phyloP scores from a whole-genome alignment of 83 land plant genomes.

The Picea engelmannii region DNA sequence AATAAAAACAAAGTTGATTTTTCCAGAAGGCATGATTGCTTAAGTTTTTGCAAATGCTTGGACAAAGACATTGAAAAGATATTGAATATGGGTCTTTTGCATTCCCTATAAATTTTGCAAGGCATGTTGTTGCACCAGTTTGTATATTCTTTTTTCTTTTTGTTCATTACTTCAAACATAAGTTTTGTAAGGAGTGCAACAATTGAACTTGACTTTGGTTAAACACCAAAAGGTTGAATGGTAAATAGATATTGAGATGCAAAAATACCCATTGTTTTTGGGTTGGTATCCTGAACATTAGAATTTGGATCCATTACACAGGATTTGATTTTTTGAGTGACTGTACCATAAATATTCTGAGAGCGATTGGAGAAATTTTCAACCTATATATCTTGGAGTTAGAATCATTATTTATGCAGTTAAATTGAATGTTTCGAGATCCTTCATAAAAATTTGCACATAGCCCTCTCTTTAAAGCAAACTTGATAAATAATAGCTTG shows the following conservation, averaged over 20 bases:
- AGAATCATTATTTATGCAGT: no score
- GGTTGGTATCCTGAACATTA: slow-evolving; percentile 30
- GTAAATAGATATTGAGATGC: slow-evolving; percentile 16
- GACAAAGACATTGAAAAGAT: slow-evolving; percentile 22
- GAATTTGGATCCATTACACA: slow-evolving; percentile 22
- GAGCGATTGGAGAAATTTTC: no score
- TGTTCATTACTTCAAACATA: slow-evolving; percentile 26
- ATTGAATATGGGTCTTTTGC: slow-evolving; percentile 17
- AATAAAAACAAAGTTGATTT: slow-evolving; percentile 27
- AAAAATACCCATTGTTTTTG: slow-evolving; percentile 26
- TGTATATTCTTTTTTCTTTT: slow-evolving; percentile 24
- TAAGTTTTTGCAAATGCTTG: slow-evolving; percentile 25
- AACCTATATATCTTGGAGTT: no score
- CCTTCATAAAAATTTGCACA: no score
- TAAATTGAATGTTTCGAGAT: no score
- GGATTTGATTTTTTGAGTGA: no score
- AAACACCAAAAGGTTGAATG: neutral
- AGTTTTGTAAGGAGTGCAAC: slow-evolving; percentile 28
- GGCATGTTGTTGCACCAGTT: slow-evolving; percentile 32
- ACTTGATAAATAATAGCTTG: no score
- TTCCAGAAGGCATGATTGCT: slow-evolving; percentile 22
- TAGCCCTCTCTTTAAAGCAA: no score
- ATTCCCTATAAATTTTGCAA: slow-evolving; percentile 22
- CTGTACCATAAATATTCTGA: no score
- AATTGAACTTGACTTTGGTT: slow-evolving; percentile 9